Evolutionary conservation across 805 yeast genomes (phyloP), one percentile per base, ranked within the genome.

Genomic region (Jamesozyma piceae): DNA sequence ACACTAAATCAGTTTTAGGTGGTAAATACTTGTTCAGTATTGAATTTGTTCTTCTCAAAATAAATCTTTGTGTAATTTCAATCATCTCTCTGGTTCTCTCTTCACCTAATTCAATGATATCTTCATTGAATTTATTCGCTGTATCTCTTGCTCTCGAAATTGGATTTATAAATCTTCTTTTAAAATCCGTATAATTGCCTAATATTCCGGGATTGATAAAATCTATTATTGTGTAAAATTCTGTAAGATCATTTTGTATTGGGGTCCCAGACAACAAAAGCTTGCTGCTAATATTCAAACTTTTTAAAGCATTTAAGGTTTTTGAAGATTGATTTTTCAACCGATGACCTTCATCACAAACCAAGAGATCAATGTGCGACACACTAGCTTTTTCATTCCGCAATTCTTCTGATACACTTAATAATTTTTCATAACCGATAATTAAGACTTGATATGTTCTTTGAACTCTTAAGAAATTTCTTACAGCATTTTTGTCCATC

Each of bases 341-440:
- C 38, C 95, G 69, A 60, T 92, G 98, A 2, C 97, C 98, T 57
- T 92, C 98, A 61, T 92, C 98, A 60, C 96, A 92, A 1, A 92
- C 75, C 17, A 92, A 64, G 15, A 92, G 50, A 57, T 88, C 97
- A 32, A 77, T 68, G 17, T 39, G 26, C 5, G 61, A 48, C 2
- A 69, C 69, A 2, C 66, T 58, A 18, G 19, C 22, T 13, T 30
- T 22, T 35, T 35, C 26, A 4, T 29, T 22, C n/a, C 66, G 51
- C 6, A 83, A 54, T 45, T 82, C 80, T 5, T 68, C 66, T 19
- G 71, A 62, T 52, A 78, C 68, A 14, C 72, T 70, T 14, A 77
- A 60, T 30, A 89, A 67, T 54, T 84, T 84, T 56, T 92, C 98
- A 59, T 92, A 92, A 3, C 96, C 95, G 49, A 88, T 73, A 6